A percentile compares a stretch with the other conserved stretches of the same genome.
Conservation (phyloP, 2,329 filamentous ascomycete genomes). For the Aspergillus sp. region DNA sequence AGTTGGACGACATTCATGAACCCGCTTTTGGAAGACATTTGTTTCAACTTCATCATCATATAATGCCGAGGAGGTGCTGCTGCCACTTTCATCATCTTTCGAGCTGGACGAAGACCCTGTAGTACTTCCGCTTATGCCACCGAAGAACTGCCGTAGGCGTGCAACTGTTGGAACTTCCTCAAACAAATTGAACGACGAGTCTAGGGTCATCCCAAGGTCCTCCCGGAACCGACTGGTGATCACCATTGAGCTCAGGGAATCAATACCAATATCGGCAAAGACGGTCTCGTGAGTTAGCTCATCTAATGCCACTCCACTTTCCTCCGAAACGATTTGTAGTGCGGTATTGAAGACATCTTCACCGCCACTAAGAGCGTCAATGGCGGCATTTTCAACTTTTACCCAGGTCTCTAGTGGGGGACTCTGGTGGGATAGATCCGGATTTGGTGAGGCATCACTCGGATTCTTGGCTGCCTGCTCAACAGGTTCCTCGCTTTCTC, state of each 20-base stretch:
- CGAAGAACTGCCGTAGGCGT: not conserved
- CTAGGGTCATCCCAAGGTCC: slow-evolving; percentile 5
- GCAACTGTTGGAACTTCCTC: not conserved
- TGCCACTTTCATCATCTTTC: not conserved
- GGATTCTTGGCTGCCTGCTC: not conserved
- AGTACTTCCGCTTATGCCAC: not conserved
- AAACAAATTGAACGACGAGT: not conserved
- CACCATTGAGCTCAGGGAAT: slow-evolving; percentile 15
- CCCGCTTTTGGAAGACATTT: not conserved
- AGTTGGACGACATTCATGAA: not conserved
- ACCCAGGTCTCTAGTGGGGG: not conserved
- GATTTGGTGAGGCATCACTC: not conserved
- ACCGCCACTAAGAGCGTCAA: not conserved
- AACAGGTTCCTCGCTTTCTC: not conserved
- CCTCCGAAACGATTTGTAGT: slow-evolving; percentile 17
- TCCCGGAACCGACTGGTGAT: slow-evolving; percentile 14
- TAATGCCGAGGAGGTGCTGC: not conserved
- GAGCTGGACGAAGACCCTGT: not conserved
- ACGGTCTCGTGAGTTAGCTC: slow-evolving; percentile 8
- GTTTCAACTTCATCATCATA: not conserved
- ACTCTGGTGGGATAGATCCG: not conserved
- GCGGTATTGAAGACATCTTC: slow-evolving; percentile 4
- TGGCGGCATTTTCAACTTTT: not conserved
- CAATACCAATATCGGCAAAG: slow-evolving; percentile 17
- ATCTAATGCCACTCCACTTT: slow-evolving; percentile 12